Base-by-base conservation (phyloP, 352 stramenopile genomes). In the Globisporangium spinosum region DNA sequence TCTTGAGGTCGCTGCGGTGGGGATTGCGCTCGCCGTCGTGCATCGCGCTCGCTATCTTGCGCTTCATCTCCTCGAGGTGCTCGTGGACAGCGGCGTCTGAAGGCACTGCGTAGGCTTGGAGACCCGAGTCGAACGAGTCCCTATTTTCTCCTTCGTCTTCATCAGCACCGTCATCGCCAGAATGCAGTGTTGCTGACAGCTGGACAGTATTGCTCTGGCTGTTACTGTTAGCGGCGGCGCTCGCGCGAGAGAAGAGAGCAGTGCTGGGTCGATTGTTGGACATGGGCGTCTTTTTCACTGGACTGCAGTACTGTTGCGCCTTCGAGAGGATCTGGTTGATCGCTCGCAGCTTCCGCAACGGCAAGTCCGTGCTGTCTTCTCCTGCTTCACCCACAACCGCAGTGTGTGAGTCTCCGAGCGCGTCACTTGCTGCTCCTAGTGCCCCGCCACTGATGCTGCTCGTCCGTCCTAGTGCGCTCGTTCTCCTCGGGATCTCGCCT, bases 251-350 rank as follows among this genome's bases (percentile, higher is more conserved):
- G 22, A 60, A 60, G 2, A 57, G 57, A 8, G 65, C 58, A 3
- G 58, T 70, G 25, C 20, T 67, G 6, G 65, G 49, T 4, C 65
- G 65, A 5, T 32, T 53, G 8, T 55, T 51, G 22, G 45, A 53
- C 23, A 51, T 29, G 4, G 35, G 58, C 40, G 17, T 20, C 12
- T 60, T 12, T 17, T 51, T 43, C 13, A 25, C 2, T 8, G 55
- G 22, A 2, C 70, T 67, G 35, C 68, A 72, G 45, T 75, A 84
- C n/a, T 62, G 65, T 20, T 87, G 77, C 0, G 74, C 81, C 54
- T 74, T 84, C 20, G 75, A 62, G 20, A 91, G 82, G 49, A 92
- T 90, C 0, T 77, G 64, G 32, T 92, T 92, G 70, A 92, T 92
- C 27, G 64, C 67, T 0, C 73, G 71, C n/a, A 92, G 63, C 56